Evolutionary conservation across 371 early-diverging fungal species (phyloP).

Genomic region (Chytridium lagenaria): DNA sequence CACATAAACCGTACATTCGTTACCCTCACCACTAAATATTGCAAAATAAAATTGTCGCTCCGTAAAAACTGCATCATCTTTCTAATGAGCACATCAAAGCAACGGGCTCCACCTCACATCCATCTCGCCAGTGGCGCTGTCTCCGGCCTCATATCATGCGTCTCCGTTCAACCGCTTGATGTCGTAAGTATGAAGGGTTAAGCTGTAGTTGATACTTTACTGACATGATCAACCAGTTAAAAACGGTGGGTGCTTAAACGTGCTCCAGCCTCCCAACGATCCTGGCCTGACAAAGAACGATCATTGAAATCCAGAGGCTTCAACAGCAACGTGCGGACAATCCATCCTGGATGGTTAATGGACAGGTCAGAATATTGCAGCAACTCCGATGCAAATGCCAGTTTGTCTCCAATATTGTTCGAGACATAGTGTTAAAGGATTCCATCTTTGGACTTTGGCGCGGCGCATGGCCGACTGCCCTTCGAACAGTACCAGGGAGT

Average conservation of each 20-base stretch:
- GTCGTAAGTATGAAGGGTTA: slow-evolving; percentile 74
- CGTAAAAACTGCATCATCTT: no score
- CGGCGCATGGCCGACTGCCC: slow-evolving; percentile 77
- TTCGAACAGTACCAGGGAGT: slow-evolving; percentile 85
- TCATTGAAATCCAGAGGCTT: slow-evolving; percentile 37
- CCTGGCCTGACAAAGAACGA: slow-evolving; percentile 6
- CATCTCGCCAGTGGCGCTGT: slow-evolving; percentile 82
- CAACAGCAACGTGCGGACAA: slow-evolving; percentile 36
- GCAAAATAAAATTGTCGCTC: no score
- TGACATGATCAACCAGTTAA: slow-evolving; percentile 16
- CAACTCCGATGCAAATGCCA: slow-evolving; percentile 19
- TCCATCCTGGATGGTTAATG: not conserved
- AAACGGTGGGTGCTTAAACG: slow-evolving; percentile 32
- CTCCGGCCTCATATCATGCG: slow-evolving; percentile 81
- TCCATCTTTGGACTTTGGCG: slow-evolving; percentile 74
- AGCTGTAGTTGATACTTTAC: not conserved
- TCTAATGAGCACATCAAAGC: no score
- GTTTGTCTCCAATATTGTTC: slow-evolving; percentile 21
- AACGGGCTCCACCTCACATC: not conserved
- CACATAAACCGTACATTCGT: no score
- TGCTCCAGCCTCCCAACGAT: no score
- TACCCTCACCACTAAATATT: no score
- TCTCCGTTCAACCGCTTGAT: slow-evolving; percentile 91
- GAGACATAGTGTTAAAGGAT: slow-evolving; percentile 32
- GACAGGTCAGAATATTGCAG: not conserved